Conservation (phyloP, 225 moss, liverwort and hornwort species). For the Straminergon stramineum region DNA sequence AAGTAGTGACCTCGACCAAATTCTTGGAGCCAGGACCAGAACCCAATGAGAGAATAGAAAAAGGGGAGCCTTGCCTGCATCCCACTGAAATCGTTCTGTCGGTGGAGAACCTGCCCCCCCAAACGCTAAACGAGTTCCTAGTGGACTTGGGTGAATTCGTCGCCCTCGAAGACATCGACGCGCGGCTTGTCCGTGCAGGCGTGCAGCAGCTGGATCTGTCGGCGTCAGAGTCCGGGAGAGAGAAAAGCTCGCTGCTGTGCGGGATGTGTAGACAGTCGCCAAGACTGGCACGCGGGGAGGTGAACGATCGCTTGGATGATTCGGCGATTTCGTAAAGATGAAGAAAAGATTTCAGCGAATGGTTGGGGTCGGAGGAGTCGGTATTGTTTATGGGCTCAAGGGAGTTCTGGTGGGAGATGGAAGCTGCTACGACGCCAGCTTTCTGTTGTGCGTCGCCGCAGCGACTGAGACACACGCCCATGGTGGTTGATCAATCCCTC, state of each 20-base stretch:
- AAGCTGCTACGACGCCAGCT: constrained; percentile 44
- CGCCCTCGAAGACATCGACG: constrained; percentile 20
- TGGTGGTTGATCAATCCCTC: background rate
- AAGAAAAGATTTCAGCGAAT: constrained; percentile 30
- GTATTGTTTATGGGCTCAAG: background rate
- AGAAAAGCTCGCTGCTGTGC: constrained; percentile 52
- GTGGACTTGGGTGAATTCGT: constrained; percentile 15
- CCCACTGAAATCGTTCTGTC: constrained; percentile 19
- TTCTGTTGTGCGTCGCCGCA: constrained; percentile 43
- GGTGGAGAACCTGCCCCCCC: constrained; percentile 12
- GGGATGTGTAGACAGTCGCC: constrained; percentile 28
- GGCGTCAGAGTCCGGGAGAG: constrained; percentile 23
- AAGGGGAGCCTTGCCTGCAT: background rate
- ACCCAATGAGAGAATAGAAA: background rate
- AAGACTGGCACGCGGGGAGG: constrained; percentile 32
- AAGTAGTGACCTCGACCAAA: no score
- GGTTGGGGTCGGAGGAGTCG: constrained; percentile 12
- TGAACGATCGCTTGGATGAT: constrained; percentile 2
- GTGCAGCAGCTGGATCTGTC: constrained; percentile 28
- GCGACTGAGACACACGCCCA: constrained; percentile 43
- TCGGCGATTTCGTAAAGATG: constrained; percentile 24
- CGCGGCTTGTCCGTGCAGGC: constrained; percentile 28
- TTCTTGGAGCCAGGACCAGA: no score
- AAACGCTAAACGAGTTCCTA: constrained; percentile 7
- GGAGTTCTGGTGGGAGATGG: constrained; percentile 28